These are phyloP conservation scores for Cornus suecica DNA, from an alignment of 148 eudicot species.

Conservation along the genomic window DNA sequence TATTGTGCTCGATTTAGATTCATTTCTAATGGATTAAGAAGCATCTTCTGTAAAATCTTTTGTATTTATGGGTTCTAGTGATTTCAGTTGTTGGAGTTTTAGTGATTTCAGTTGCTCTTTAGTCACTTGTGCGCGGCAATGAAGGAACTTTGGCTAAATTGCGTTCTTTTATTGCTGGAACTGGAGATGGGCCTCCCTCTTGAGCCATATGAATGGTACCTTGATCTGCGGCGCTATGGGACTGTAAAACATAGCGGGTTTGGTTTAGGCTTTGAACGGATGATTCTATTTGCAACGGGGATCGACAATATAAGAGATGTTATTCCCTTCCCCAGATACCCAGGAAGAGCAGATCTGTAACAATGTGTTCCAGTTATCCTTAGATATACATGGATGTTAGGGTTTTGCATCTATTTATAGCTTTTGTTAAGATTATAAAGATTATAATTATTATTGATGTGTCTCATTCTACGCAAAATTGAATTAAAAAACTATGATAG, in stretches of 20 bases:
- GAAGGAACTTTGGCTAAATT: not conserved
- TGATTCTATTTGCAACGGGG: conserved; percentile 97
- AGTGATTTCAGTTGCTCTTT: not conserved
- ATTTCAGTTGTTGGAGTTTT: not conserved
- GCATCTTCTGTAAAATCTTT: not conserved
- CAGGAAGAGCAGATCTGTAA: conserved; percentile 89
- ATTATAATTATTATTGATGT: not conserved
- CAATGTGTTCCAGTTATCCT: not conserved
- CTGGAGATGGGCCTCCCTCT: conserved; percentile 80
- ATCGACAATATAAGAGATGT: conserved; percentile 96
- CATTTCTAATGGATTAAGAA: not conserved
- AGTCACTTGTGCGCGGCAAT: not conserved
- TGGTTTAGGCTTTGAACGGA: conserved; percentile 90
- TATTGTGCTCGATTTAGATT: not conserved
- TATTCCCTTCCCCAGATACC: conserved; percentile 96
- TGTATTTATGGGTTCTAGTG: not conserved
- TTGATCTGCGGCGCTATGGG: conserved; percentile 85
- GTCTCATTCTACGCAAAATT: not conserved
- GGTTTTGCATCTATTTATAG: not conserved
- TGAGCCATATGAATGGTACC: conserved; percentile 96
- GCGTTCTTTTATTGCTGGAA: conserved; percentile 42
- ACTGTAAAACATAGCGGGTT: conserved; percentile 89
- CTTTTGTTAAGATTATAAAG: not conserved
- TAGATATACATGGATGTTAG: not conserved
- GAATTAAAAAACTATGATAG: not conserved